Percentiles rank a stretch among this genome's conserved stretches.
phyloP scores from a whole-genome alignment of 2,329 filamentous ascomycete species.

The Akanthomyces lecanii region DNA sequence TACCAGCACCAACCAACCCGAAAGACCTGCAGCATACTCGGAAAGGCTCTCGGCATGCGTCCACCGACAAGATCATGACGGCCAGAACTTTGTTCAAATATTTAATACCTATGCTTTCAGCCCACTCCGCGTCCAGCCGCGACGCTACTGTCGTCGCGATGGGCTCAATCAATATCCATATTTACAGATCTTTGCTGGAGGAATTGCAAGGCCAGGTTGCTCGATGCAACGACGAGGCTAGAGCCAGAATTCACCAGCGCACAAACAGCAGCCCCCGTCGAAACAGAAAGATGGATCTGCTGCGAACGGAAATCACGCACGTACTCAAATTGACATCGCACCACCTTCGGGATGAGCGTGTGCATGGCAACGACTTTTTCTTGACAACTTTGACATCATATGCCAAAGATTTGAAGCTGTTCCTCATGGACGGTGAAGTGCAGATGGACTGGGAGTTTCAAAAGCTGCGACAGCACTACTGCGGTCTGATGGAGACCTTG shows the following conservation, averaged over 20 bases:
- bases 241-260: conserved; percentile 79
- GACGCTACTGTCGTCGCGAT: conserved; percentile 88
- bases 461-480: conserved; percentile 86
- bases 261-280: conserved; percentile 77
- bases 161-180: conserved; percentile 90
- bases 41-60: conserved; percentile 69
- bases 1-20: conserved; percentile 28
- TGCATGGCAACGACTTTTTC: conserved; percentile 86
- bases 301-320: conserved; percentile 92
- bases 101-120: conserved; percentile 81
- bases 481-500: conserved; percentile 85
- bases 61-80: conserved; percentile 75
- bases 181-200: conserved; percentile 87
- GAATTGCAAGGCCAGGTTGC: conserved; percentile 83
- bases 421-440: conserved; percentile 90
- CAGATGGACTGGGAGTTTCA: conserved; percentile 95
- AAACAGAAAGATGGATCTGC: conserved; percentile 76
- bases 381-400: conserved; percentile 84
- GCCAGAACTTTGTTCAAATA: conserved; percentile 87
- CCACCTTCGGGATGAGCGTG: conserved; percentile 73
- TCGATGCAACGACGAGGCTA: conserved; percentile 83
- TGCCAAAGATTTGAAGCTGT: conserved; percentile 86
- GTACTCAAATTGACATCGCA: conserved; percentile 92
- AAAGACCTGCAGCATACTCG: conserved; percentile 70
- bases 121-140: conserved; percentile 73